phyloP scores from a whole-genome alignment of 495 filamentous ascomycete species.

The Talaromyces stipitatus region DNA sequence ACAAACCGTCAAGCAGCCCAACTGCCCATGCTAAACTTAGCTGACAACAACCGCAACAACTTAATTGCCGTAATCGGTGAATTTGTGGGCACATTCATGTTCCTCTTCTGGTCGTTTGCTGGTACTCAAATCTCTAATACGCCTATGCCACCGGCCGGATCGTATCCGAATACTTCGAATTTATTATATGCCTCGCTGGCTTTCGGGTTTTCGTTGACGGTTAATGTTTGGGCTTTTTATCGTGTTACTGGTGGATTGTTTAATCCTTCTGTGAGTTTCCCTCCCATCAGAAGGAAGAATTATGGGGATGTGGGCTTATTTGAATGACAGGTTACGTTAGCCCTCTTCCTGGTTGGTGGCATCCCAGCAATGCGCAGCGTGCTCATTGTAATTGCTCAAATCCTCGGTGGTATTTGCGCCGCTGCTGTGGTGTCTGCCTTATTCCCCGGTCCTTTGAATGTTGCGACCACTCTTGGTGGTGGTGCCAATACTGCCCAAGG shows the following conservation, averaged over 20 bases:
- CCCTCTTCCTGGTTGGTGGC: conserved; percentile 48
- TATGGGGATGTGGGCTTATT: no score
- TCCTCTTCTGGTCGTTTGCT: conserved; percentile 75
- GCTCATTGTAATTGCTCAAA: conserved; percentile 45
- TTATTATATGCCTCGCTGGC: conserved; percentile 63
- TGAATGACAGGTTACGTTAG: conserved; percentile 45
- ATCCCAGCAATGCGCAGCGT: conserved; percentile 43
- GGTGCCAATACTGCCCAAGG: conserved; percentile 56
- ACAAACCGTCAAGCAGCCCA: not conserved
- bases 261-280: conserved; percentile 59
- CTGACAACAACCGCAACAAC: conserved; percentile 36
- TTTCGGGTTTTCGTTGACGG: conserved; percentile 69
- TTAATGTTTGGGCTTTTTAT: conserved; percentile 84
- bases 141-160: conserved; percentile 24
- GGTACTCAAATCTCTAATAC: conserved; percentile 68
- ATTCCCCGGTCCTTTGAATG: conserved; percentile 54
- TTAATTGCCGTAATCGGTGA: conserved; percentile 58
- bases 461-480: conserved; percentile 51
- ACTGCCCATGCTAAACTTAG: conserved; percentile 33
- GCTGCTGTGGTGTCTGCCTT: conserved; percentile 54
- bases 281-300: not conserved
- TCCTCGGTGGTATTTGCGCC: conserved; percentile 51
- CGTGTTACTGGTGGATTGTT: conserved; percentile 73
- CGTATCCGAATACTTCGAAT: conserved; percentile 30
- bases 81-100: conserved; percentile 75